These are phyloP conservation scores for Aspergillus asperescens DNA, from an alignment of 495 filamentous ascomycete genomes.

Conservation along the genomic window DNA sequence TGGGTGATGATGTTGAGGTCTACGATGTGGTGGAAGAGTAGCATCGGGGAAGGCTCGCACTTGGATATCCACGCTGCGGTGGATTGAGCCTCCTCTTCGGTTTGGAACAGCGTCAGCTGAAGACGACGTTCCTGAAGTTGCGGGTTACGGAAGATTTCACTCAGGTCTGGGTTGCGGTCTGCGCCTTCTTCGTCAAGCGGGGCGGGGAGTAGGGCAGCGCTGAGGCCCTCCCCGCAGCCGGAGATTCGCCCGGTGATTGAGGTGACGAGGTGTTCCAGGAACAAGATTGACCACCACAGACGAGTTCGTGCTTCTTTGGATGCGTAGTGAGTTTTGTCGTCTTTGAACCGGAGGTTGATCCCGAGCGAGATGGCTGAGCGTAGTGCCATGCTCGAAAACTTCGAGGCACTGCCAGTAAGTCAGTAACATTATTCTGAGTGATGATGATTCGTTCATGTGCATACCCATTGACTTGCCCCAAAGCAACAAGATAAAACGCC, in stretches of 20 bases:
- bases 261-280: slow-evolving; percentile 52
- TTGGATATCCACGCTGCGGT: slow-evolving; percentile 22
- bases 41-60: slow-evolving; percentile 31
- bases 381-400: slow-evolving; percentile 53
- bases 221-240: slow-evolving; percentile 48
- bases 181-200: slow-evolving; percentile 50
- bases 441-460: neutral
- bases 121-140: slow-evolving; percentile 23
- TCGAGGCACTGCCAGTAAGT: slow-evolving; percentile 47
- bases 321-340: slow-evolving; percentile 37
- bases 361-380: slow-evolving; percentile 54
- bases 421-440: neutral
- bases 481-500: slow-evolving; percentile 54
- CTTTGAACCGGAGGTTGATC: slow-evolving; percentile 55
- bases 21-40: slow-evolving; percentile 43
- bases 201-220: slow-evolving; percentile 48
- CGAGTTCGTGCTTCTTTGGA: slow-evolving; percentile 56
- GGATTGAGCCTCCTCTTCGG: slow-evolving; percentile 11
- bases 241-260: slow-evolving; percentile 58
- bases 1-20: slow-evolving; percentile 49
- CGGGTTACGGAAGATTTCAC: slow-evolving; percentile 21
- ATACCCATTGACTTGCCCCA: slow-evolving; percentile 58
- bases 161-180: slow-evolving; percentile 21
- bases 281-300: slow-evolving; percentile 61
- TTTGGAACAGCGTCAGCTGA: slow-evolving; percentile 30